A percentile compares a stretch with the other conserved stretches of the same genome.
Conservation (phyloP, 1,284 basidiomycete species). For the Pholiota adiposa region DNA sequence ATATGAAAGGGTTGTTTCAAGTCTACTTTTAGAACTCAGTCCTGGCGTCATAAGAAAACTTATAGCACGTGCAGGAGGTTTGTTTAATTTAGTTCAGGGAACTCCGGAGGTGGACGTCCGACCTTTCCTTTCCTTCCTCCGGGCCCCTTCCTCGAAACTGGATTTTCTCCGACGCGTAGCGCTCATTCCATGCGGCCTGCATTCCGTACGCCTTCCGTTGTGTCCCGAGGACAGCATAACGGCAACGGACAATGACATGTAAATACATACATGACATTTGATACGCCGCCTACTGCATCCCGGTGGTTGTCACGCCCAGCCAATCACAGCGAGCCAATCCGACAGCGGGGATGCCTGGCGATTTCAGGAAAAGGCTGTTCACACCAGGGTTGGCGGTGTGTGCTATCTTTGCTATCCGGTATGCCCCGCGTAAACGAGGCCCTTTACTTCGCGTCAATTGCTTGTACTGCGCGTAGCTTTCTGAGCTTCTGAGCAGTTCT, state of each 20-base stretch:
- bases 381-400: too few relatives aligned
- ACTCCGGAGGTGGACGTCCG: not conserved
- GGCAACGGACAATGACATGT: not conserved
- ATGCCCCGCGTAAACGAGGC: not conserved
- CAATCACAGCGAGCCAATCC: not conserved
- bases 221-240: not conserved
- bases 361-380: not conserved
- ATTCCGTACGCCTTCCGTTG: not conserved
- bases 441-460: too few relatives aligned
- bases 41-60: conserved; percentile 10
- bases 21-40: not conserved
- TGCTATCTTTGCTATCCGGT: not conserved
- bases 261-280: not conserved
- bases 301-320: not conserved
- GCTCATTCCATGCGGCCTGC: not conserved
- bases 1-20: not conserved
- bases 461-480: too few relatives aligned
- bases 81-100: not conserved
- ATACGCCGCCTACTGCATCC: not conserved
- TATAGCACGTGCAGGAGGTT: not conserved
- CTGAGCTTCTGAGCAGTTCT: too few relatives aligned
- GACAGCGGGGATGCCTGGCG: not conserved
- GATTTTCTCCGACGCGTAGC: not conserved
- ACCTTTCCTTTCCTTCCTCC: too few relatives aligned
- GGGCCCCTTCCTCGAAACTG: not conserved